phyloP scores from a whole-genome alignment of 257 asterid genomes.

The Nicotiana attenuata region DNA sequence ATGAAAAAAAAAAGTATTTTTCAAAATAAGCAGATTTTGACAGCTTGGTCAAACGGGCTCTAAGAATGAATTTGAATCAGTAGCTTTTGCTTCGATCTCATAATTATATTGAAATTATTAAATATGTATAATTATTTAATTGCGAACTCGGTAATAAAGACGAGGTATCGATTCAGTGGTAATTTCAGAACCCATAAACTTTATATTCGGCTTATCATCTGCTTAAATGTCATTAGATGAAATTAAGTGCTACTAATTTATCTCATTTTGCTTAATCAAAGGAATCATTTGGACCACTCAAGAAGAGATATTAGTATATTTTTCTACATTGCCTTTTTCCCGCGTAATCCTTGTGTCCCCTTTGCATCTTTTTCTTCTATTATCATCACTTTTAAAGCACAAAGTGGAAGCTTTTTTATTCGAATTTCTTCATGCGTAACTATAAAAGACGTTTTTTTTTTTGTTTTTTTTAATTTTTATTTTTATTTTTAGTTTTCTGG shows the following conservation, averaged over 20 bases:
- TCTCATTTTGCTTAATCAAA: not conserved
- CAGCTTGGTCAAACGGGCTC: no score
- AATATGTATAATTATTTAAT: no score
- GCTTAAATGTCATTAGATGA: not conserved
- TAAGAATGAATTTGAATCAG: no score
- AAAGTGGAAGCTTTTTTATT: not conserved
- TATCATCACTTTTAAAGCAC: not conserved
- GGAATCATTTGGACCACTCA: not conserved
- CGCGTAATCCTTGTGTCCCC: not conserved
- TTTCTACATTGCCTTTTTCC: not conserved
- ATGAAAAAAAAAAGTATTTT: no score
- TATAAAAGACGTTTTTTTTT: not conserved
- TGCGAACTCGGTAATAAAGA: no score
- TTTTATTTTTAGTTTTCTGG: not conserved
- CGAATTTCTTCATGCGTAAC: slow-evolving; percentile 2
- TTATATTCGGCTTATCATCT: no score
- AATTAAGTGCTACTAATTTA: not conserved
- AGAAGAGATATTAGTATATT: not conserved
- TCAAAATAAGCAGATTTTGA: no score
- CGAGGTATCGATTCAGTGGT: no score
- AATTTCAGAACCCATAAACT: no score
- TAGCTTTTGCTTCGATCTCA: no score
- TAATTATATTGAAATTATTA: no score
- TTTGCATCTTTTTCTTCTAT: not conserved
- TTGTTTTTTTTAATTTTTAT: not conserved